Percentiles rank a stretch among this genome's conserved stretches.
Evolutionary conservation across 2,329 filamentous ascomycete genomes (phyloP).

Genomic region (Meredithiella fracta): DNA sequence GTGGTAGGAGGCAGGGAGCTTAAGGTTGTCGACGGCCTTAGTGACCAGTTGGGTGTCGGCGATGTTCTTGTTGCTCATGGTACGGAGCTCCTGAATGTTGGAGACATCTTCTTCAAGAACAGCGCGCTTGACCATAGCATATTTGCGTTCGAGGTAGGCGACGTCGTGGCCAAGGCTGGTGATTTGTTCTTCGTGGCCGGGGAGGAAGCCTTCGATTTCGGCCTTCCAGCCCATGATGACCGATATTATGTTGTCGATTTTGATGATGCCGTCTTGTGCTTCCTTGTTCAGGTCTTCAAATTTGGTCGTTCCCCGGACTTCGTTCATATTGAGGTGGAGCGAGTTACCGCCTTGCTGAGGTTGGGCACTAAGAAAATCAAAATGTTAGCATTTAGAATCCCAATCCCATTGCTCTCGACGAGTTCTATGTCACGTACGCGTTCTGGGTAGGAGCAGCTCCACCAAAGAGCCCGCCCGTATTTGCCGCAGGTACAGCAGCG

Average conservation of each 20-base stretch:
- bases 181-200: conserved; percentile 34
- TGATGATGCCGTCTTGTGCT: conserved; percentile 60
- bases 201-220: conserved; percentile 54
- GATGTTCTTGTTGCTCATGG: conserved; percentile 43
- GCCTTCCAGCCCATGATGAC: conserved; percentile 63
- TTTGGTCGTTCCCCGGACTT: conserved; percentile 71
- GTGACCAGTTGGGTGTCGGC: conserved; percentile 56
- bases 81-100: conserved; percentile 47
- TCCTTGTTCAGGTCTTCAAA: conserved; percentile 80
- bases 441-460: conserved; percentile 2
- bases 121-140: conserved; percentile 28
- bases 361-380: conserved; percentile 2
- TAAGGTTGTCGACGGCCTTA: conserved; percentile 57
- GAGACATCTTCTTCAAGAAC: conserved; percentile 38
- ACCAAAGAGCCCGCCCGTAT: conserved; percentile 16
- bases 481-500: conserved; percentile 5
- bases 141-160: conserved; percentile 34
- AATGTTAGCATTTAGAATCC: background rate
- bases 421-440: background rate
- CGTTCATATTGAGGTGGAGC: conserved; percentile 61
- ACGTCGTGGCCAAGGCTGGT: conserved; percentile 31
- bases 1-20: conserved; percentile 45
- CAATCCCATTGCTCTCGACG: background rate
- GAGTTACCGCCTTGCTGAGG: conserved; percentile 32
- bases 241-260: conserved; percentile 65